These are phyloP conservation scores for Pharus latifolius DNA, from an alignment of 176 grass and related monocot species.

Conservation along the genomic window DNA sequence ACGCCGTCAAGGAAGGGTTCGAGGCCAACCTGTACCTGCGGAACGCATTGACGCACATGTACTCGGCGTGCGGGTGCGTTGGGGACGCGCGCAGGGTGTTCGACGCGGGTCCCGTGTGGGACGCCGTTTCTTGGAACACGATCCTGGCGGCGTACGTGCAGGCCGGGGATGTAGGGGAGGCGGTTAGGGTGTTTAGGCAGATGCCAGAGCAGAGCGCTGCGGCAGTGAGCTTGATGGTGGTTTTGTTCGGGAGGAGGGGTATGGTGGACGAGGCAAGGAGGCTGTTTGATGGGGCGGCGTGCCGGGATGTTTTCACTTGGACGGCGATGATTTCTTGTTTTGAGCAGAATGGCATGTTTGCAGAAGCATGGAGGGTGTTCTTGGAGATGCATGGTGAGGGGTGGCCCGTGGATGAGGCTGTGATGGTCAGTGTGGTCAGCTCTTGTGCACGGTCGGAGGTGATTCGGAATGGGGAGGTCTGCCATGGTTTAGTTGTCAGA, in stretches of 20 bases:
- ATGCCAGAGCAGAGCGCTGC: conserved; percentile 46
- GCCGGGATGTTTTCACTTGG: conserved; percentile 59
- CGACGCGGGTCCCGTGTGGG: conserved; percentile 49
- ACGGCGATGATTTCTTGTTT: conserved; percentile 76
- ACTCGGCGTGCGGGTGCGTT: conserved; percentile 56
- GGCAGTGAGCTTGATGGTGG: conserved; percentile 56
- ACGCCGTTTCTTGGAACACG: conserved; percentile 90
- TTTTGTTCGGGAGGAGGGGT: conserved; percentile 52
- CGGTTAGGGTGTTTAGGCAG: conserved; percentile 25
- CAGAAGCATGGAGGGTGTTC: conserved; percentile 47
- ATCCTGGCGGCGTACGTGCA: conserved; percentile 65
- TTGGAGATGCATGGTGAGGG: conserved; percentile 30
- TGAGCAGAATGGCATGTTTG: conserved; percentile 45
- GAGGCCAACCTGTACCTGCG: conserved; percentile 44
- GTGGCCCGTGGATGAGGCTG: conserved; percentile 47
- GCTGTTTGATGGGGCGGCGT: conserved; percentile 41
- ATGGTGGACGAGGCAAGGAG: conserved; percentile 45
- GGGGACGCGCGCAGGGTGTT: conserved; percentile 50
- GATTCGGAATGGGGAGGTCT: conserved; percentile 39
- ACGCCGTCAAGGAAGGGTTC: conserved; percentile 52
- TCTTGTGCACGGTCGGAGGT: conserved; percentile 34
- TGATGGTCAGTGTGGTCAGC: conserved; percentile 63
- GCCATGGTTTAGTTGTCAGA: conserved; percentile 50
- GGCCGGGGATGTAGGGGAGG: conserved; percentile 33
- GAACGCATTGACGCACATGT: conserved; percentile 69